Base-by-base conservation (phyloP, 768 basidiomycete genomes). In the Tephrocybe sp. region DNA sequence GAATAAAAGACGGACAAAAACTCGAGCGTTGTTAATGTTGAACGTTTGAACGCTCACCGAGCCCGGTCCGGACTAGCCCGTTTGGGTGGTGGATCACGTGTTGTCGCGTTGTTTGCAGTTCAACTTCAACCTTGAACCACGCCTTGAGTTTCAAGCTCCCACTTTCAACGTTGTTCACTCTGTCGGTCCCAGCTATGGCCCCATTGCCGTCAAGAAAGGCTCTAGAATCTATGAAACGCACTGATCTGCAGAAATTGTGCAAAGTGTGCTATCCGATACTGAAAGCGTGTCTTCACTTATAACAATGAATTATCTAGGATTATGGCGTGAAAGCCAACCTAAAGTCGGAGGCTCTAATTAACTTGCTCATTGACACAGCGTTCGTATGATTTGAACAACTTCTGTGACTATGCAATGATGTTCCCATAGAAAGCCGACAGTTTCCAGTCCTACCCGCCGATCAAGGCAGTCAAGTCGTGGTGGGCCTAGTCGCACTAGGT, bases 311-410 rank as follows among this genome's bases (percentile, higher is more conserved):
- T 52, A 41, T 45, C 22, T 47, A 91, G 88, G 86, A 89, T 57
- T 82, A 84, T 61, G 87, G 88, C 50, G 80, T 91, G 53, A 87
- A 79, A 67, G 89, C 89, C 38, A 91, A 91, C 66, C 77, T 90
- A 61, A 91, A 88, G 71, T 80, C 86, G 19, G 86, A 89, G 59
- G 83, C 80, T 40, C 71, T 91, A 54, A 88, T 91, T 59, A 84
- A 89, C 61, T 72, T 88, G 15, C 69, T 91, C 22, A 69, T 88
- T 12, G 80, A 84, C 57, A 77, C 74, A 44, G 73, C 73, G 77
- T 79, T 56, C 45, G 70, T 63, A 42, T 42, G 16, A 44, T 39
- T 33, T 42, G 54, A 1, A 24, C 39, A 53, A 54, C 42, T 27
- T 50, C 46, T 19, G 21, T 47, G 24, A 41, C 1, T n/a, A 21